Conservation (phyloP, 2,329 filamentous ascomycete species). For the Zasmidium cellare region DNA sequence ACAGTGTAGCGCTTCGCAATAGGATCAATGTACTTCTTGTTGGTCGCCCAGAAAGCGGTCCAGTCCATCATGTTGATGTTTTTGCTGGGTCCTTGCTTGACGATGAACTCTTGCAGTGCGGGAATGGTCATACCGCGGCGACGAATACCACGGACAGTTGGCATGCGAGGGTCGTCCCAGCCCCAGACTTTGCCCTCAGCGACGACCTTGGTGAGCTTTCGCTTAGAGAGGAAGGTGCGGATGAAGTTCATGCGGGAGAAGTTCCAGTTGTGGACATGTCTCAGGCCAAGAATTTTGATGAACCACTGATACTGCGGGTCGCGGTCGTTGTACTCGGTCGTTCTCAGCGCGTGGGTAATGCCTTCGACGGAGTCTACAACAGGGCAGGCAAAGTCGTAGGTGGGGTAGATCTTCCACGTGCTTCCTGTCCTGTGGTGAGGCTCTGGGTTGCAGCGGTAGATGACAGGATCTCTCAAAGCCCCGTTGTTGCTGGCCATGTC, state of each 20-base stretch:
- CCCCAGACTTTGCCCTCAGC: slow-evolving; percentile 74
- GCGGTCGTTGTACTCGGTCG: slow-evolving; percentile 84
- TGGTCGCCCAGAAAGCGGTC: slow-evolving; percentile 61
- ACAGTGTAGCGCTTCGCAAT: slow-evolving; percentile 51
- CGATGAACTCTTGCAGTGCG: slow-evolving; percentile 78
- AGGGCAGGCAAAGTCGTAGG: slow-evolving; percentile 83
- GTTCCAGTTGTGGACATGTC: slow-evolving; percentile 80
- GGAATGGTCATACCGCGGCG: slow-evolving; percentile 77
- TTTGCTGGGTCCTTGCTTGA: slow-evolving; percentile 80
- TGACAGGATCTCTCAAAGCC: slow-evolving; percentile 92
- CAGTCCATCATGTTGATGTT: slow-evolving; percentile 85
- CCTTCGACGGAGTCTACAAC: slow-evolving; percentile 79
- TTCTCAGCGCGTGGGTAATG: slow-evolving; percentile 78
- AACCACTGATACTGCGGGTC: slow-evolving; percentile 89
- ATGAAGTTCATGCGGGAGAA: slow-evolving; percentile 84
- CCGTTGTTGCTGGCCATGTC: slow-evolving; percentile 91
- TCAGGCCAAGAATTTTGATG: slow-evolving; percentile 69
- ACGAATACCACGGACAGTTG: slow-evolving; percentile 76
- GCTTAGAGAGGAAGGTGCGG: slow-evolving; percentile 78
- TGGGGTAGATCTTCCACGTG: slow-evolving; percentile 83
- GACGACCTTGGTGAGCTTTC: slow-evolving; percentile 81
- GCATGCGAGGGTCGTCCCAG: slow-evolving; percentile 87
- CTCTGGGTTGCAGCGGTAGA: slow-evolving; percentile 85
- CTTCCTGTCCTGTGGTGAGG: slow-evolving; percentile 76
- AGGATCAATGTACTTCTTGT: slow-evolving; percentile 55